These are phyloP conservation scores for Fusarium stilboides DNA, from an alignment of 2,329 filamentous ascomycete genomes.

Conservation along the genomic window DNA sequence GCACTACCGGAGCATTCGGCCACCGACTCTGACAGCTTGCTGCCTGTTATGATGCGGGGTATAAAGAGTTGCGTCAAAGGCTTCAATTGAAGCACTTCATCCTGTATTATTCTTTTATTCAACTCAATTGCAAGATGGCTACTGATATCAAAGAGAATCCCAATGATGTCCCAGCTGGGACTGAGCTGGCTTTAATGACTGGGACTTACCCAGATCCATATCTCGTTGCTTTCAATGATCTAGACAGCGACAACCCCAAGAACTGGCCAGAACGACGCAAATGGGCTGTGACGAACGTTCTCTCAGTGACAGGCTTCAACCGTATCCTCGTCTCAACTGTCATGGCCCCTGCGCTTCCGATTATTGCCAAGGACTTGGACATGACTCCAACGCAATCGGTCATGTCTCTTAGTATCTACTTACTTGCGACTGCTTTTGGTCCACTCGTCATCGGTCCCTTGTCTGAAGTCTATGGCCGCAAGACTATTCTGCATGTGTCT, in stretches of 20 bases:
- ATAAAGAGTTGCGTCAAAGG: neutral
- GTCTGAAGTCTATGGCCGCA: constrained; percentile 65
- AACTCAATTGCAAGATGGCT: neutral
- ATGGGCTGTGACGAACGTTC: constrained; percentile 65
- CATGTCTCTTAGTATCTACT: constrained; percentile 63
- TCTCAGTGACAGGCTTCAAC: constrained; percentile 66
- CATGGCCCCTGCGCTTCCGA: constrained; percentile 65
- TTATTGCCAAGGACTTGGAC: constrained; percentile 66
- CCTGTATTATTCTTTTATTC: neutral
- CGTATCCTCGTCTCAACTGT: constrained; percentile 68
- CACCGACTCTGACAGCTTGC: neutral
- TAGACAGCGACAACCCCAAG: constrained; percentile 57
- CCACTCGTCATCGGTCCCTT: constrained; percentile 61
- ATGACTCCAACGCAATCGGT: constrained; percentile 65
- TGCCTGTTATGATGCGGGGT: neutral
- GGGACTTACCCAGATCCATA: constrained; percentile 29
- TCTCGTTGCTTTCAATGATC: constrained; percentile 49
- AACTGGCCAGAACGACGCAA: constrained; percentile 60
- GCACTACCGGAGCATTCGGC: neutral
- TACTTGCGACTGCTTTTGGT: constrained; percentile 61
- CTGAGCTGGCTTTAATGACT: constrained; percentile 3
- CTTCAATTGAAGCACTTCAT: neutral
- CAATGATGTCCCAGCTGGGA: neutral
- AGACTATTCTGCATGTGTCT: constrained; percentile 58
- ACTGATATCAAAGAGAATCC: neutral